Evolutionary conservation across 2,329 filamentous ascomycete species (phyloP).

Genomic region (Aspergillus viridinutans): DNA sequence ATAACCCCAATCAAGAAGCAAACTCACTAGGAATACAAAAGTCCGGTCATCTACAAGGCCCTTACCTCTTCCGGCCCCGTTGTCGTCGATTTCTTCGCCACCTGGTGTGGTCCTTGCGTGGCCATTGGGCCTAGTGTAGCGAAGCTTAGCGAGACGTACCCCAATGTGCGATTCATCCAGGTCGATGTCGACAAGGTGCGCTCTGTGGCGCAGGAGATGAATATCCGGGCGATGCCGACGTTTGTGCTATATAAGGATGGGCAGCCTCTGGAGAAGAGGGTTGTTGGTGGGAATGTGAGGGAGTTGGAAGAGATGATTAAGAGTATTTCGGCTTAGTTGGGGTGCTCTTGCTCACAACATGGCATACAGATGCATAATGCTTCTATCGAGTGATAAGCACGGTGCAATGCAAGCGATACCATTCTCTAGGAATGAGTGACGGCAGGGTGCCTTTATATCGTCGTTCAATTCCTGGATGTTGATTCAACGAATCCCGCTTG

Average conservation of each 20-base stretch:
- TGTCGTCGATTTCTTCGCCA: constrained; percentile 52
- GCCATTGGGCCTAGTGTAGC: constrained; percentile 51
- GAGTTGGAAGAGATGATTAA: constrained; percentile 26
- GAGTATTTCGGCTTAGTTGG: constrained; percentile 11
- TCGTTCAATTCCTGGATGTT: not conserved
- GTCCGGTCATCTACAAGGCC: constrained; percentile 57
- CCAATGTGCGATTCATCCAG: constrained; percentile 50
- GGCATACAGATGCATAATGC: not conserved
- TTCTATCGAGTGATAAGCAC: not conserved
- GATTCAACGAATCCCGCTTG: not conserved
- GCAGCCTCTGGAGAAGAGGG: constrained; percentile 24
- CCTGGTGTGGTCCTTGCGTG: constrained; percentile 57
- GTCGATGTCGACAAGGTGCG: constrained; percentile 53
- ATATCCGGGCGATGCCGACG: constrained; percentile 47
- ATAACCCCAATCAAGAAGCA: not conserved
- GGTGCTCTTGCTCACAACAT: not conserved
- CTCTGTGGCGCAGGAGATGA: constrained; percentile 47
- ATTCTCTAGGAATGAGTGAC: not conserved
- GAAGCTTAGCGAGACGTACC: constrained; percentile 48
- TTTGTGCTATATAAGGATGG: constrained; percentile 41
- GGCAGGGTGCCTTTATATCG: no score
- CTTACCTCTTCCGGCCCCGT: constrained; percentile 47
- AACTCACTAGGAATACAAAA: constrained; percentile 37
- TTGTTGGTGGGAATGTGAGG: constrained; percentile 26
- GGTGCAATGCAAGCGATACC: not conserved